These are phyloP conservation scores for Aspergillus puulaauensis DNA, from an alignment of 2,329 filamentous ascomycete species.

Conservation along the genomic window DNA sequence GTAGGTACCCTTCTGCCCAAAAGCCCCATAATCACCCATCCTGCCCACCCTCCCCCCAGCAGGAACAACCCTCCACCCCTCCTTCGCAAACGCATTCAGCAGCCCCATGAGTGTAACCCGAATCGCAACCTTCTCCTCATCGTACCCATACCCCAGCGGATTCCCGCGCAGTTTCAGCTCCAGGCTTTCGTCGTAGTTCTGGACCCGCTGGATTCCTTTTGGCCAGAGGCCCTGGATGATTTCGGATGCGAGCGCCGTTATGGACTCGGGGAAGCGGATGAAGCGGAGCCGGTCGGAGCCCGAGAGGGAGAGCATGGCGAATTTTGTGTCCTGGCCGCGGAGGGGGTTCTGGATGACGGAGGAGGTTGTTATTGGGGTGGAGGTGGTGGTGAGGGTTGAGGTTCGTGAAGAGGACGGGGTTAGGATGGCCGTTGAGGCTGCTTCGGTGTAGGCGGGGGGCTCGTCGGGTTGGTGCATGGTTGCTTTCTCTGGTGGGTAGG, in stretches of 20 bases:
- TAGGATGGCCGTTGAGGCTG: neutral
- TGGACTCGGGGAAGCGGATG: conserved; percentile 3
- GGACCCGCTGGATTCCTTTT: conserved; percentile 7
- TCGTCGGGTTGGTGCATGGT: neutral
- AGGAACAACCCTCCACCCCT: conserved; percentile 5
- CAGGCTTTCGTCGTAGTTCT: neutral
- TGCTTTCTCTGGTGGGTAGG: neutral
- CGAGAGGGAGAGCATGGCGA: conserved; percentile 1
- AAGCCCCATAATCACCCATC: neutral
- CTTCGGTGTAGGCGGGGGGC: conserved; percentile 6
- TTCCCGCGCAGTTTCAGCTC: conserved; percentile 11
- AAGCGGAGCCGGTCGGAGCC: conserved; percentile 4
- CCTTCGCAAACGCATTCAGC: conserved; percentile 4
- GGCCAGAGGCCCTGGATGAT: neutral
- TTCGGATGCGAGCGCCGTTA: conserved; percentile 3
- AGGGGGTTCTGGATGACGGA: neutral
- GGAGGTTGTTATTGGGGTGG: neutral
- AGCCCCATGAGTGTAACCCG: neutral
- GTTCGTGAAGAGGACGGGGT: neutral
- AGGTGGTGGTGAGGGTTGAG: neutral
- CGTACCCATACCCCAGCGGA: neutral
- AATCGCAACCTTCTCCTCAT: conserved; percentile 5
- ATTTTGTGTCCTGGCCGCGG: neutral
- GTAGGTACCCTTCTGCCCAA: neutral
- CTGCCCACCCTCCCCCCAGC: neutral